Percentiles rank a stretch among this genome's conserved stretches.
These are phyloP conservation scores for Scheffersomyces illinoinensis DNA, from an alignment of 1,139 yeast genomes.

Conservation along the genomic window DNA sequence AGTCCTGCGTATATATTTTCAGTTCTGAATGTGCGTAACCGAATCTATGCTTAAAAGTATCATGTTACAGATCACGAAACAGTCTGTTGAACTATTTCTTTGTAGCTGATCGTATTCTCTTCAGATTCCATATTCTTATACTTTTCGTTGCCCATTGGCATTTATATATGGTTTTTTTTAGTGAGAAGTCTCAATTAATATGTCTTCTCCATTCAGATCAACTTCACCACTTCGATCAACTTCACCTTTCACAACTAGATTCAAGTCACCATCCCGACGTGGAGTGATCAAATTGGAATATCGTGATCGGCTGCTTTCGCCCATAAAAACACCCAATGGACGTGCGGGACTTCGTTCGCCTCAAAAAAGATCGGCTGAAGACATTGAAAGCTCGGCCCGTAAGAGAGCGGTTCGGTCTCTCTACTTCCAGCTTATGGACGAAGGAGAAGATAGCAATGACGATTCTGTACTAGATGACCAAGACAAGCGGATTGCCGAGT, in stretches of 20 bases:
- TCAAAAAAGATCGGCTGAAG: constrained; percentile 35
- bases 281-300: constrained; percentile 19
- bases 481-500: constrained; percentile 51
- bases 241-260: neutral
- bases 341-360: constrained; percentile 51
- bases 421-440: constrained; percentile 36
- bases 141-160: neutral
- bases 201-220: neutral
- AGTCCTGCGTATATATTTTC: neutral
- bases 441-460: constrained; percentile 32
- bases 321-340: constrained; percentile 42
- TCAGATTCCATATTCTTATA: neutral
- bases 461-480: constrained; percentile 30
- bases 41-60: neutral
- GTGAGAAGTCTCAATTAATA: neutral
- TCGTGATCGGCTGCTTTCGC: constrained; percentile 14
- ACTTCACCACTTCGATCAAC: neutral
- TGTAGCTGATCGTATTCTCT: neutral
- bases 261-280: constrained; percentile 22
- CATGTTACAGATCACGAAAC: neutral
- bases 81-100: too few species aligned
- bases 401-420: constrained; percentile 43
- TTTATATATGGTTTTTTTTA: neutral
- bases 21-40: neutral
- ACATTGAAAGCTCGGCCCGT: constrained; percentile 52